A percentile compares a stretch with the other conserved stretches of the same genome.
Conservation (phyloP, 2,329 filamentous ascomycete species). For the Pezicula neosporulosa region DNA sequence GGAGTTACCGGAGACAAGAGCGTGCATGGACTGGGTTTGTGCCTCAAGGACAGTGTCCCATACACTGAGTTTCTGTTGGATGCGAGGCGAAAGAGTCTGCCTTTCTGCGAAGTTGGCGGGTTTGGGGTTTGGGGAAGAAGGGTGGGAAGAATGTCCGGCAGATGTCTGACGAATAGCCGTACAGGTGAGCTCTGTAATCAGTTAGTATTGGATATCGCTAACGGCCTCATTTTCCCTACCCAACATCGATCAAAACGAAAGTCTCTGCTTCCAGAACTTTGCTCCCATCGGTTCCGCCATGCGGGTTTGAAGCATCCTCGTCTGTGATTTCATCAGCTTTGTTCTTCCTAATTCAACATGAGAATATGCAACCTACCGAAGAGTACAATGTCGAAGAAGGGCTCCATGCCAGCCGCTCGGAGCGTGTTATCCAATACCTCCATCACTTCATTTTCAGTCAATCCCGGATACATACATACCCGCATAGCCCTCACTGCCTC, state of each 20-base stretch:
- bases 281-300: conserved; percentile 37
- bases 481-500: conserved; percentile 56
- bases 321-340: conserved; percentile 17
- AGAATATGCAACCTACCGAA: conserved; percentile 37
- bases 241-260: conserved; percentile 61
- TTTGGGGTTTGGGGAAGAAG: conserved; percentile 29
- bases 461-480: conserved; percentile 48
- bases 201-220: background rate
- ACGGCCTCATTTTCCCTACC: conserved; percentile 17
- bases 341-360: background rate
- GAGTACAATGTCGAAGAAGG: conserved; percentile 62
- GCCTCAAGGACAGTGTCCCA: conserved; percentile 62
- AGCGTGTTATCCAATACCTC: conserved; percentile 52
- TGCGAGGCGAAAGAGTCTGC: conserved; percentile 11
- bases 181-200: conserved; percentile 45
- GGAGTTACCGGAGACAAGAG: conserved; percentile 46
- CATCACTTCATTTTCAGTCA: conserved; percentile 56
- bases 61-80: conserved; percentile 49
- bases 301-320: conserved; percentile 36
- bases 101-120: conserved; percentile 11
- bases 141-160: conserved; percentile 56
- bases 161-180: conserved; percentile 62
- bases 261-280: conserved; percentile 50
- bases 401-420: conserved; percentile 45
- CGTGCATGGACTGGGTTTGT: conserved; percentile 50